Evolutionary conservation across 2,329 filamentous ascomycete species (phyloP).

Genomic region (Cladosporium phlei): DNA sequence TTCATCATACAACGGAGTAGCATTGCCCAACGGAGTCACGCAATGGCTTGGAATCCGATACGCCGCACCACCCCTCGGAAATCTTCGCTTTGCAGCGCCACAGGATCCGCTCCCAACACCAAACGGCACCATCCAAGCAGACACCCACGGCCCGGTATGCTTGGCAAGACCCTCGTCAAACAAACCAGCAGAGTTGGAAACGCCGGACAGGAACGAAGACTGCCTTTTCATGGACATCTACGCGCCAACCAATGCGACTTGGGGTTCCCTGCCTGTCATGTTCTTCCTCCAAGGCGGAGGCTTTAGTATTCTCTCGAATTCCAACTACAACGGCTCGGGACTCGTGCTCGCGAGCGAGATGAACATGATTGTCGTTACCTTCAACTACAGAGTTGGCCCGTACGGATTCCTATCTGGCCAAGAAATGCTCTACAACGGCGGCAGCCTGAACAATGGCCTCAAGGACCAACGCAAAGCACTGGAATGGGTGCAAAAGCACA

Average conservation of each 20-base stretch:
- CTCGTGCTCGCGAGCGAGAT: slow-evolving; percentile 55
- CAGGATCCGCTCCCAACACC: not conserved
- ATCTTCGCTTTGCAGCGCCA: slow-evolving; percentile 8
- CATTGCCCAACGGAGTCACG: slow-evolving; percentile 2
- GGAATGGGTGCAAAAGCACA: slow-evolving; percentile 65
- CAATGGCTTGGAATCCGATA: slow-evolving; percentile 9
- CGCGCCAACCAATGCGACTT: slow-evolving; percentile 52
- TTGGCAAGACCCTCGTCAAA: slow-evolving; percentile 16
- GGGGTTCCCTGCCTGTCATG: slow-evolving; percentile 58
- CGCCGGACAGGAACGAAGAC: slow-evolving; percentile 49
- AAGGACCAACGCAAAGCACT: slow-evolving; percentile 65
- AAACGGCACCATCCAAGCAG: slow-evolving; percentile 37
- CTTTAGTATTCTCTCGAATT: slow-evolving; percentile 43
- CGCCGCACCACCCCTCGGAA: not conserved
- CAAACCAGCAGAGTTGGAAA: slow-evolving; percentile 7
- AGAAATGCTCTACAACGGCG: slow-evolving; percentile 45
- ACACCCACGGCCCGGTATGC: slow-evolving; percentile 37
- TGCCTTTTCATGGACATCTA: slow-evolving; percentile 66
- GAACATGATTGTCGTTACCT: slow-evolving; percentile 63
- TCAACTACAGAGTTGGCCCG: slow-evolving; percentile 72
- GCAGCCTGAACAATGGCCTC: slow-evolving; percentile 63
- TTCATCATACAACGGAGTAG: slow-evolving; percentile 34
- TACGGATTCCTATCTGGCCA: slow-evolving; percentile 66
- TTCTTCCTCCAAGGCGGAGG: slow-evolving; percentile 50
- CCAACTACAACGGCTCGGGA: slow-evolving; percentile 55